Base-by-base conservation (phyloP, 129 eudicot genomes). In the Gnaphalium uliginosum region DNA sequence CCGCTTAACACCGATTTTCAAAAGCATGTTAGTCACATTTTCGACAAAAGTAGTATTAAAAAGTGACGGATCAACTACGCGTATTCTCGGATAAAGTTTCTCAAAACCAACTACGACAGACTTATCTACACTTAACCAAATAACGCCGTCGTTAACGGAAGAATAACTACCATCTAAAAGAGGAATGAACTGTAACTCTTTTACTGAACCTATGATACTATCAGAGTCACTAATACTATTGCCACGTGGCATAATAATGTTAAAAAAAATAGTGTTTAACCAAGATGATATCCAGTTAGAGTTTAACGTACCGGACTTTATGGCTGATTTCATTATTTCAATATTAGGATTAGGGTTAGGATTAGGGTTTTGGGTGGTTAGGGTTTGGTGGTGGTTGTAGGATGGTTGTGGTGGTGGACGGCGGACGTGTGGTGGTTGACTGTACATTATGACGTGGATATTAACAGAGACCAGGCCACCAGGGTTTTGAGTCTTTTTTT, bases 111-210 rank as follows among this genome's bases (percentile, higher is more conserved):
- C 14, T 8, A 39, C 8, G 0, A 3, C 48, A 4, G 48, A 39
- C 48, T 39, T 39, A 39, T 85, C 87, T n/a, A 72, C 68, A 68
- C 77, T 78, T 80, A 87, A 81, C 96, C 96, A 90, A 69, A 90
- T 87, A 48, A 86, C 68, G 62, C 85, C 90, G 27, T 82, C 87
- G 27, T 76, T 78, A 70, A 83, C 26, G 17, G 96, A 87, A 57
- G 90, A 30, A 66, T 68, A 87, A 18, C 46, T 79, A 48, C 92
- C 90, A 79, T 90, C 86, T 35, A 85, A 81, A 23, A 90, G 88
- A 27, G 92, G 96, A 69, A 90, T 83, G 75, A 87, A 90, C 13
- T 88, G 88, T 69, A 81, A 66, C 51, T 43, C 51, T 43, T 43
- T 43, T 43, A 43, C 15, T 11, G 2, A 11, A 43, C 17, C 0